Base-by-base conservation (phyloP, 768 basidiomycete genomes). In the Trametes cingulata region DNA sequence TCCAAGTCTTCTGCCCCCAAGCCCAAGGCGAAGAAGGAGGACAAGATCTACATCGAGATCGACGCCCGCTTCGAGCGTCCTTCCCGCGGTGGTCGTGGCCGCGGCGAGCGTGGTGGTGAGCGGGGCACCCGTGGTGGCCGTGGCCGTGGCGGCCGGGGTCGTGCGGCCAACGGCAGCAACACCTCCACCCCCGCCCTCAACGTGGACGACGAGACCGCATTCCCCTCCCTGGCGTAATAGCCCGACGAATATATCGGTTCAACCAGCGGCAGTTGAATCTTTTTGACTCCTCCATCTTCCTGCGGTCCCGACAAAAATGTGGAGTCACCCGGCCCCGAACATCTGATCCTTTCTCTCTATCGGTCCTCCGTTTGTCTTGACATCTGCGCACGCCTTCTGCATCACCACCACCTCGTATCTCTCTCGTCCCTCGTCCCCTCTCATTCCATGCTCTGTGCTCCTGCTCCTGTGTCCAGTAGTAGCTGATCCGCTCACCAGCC, bases 11-110 rank as follows among this genome's bases (percentile, higher is more conserved):
- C 56, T 42, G 71, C 82, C 15, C 83, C 82, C 73, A 93, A 91
- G 77, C 64, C 80, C 47, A 85, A 85, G 61, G 61, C 84, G 61
- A 88, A 92, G 80, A 93, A 93, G 79, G 87, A 91, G 68, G 91
- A 93, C 74, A 97, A 96, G 75, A 85, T 93, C 67, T 91, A 81
- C 78, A 80, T 98, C 70, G 94, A 96, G 71, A 92, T 98, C 73
- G 93, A 97, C 15, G 91, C 86, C 56, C 90, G 83, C 68, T 95
- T 94, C 72, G 88, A 93, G 43, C 87, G 88, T 65, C 93, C 93
- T 54, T 72, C 79, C n/a, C 85, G 90, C 64, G 84, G 85, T 60
- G 83, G 84, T 25, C 82, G 82, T 61, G 73, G 78, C 46, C 69
- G 78, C 14, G 81, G 77, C 61, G 71, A 75, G n/a, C 70, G 76